Conservation (phyloP, 1,284 basidiomycete genomes). For the Melampsora medusae region DNA sequence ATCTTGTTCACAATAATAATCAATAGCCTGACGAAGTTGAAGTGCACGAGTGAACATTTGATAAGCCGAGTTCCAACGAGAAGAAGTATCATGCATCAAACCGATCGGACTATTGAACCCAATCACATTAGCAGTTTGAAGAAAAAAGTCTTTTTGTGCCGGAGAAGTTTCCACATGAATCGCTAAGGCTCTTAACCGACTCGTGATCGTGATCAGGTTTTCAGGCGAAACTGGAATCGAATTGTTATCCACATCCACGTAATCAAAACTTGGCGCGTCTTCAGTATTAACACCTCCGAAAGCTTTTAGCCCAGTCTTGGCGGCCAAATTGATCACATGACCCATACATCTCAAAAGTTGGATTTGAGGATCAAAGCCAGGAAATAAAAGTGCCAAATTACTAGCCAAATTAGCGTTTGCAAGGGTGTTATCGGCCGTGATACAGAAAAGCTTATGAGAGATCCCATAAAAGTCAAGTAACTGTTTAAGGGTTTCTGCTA, state of each 20-base stretch:
- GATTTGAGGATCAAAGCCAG: neutral
- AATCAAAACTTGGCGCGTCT: no score
- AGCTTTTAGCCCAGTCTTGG: neutral
- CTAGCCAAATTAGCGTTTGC: neutral
- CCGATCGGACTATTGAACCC: neutral
- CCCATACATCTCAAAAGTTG: neutral
- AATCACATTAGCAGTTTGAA: no score
- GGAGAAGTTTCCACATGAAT: no score
- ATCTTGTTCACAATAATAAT: conserved; percentile 1
- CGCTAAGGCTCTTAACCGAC: no score
- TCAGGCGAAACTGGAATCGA: no score
- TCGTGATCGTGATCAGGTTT: no score
- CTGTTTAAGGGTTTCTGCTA: neutral
- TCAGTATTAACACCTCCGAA: no score
- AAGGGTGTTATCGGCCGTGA: neutral
- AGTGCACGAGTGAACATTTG: conserved; percentile 5
- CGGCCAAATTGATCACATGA: neutral
- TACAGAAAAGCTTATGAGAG: conserved; percentile 2
- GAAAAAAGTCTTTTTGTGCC: no score
- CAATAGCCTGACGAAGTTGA: neutral
- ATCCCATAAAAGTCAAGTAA: neutral
- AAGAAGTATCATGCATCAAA: neutral
- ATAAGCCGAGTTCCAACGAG: neutral
- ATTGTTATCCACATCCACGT: no score
- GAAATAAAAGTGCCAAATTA: neutral